phyloP scores from a whole-genome alignment of 352 stramenopile species.

The Nothophytophthora sp. region DNA sequence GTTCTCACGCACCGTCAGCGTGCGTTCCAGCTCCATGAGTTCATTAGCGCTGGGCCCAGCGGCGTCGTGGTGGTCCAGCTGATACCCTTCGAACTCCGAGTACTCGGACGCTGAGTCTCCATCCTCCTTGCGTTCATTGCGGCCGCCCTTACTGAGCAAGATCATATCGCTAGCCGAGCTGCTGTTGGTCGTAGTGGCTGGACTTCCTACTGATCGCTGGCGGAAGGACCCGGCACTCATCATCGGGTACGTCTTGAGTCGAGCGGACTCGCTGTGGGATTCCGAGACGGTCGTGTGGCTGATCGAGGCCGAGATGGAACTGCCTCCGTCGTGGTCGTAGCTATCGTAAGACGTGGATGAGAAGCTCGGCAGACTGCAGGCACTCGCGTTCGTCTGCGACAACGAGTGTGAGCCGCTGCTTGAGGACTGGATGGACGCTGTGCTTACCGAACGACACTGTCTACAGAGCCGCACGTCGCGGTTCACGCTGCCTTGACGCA shows the following conservation, averaged over 20 bases:
- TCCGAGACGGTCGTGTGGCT: constrained; percentile 52
- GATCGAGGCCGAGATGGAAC: constrained; percentile 22
- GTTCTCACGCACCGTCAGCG: constrained; percentile 70
- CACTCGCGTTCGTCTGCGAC: constrained; percentile 17
- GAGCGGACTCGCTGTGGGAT: constrained; percentile 45
- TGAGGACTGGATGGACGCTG: constrained; percentile 64
- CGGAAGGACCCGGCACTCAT: constrained; percentile 32
- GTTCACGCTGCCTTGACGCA: constrained; percentile 62
- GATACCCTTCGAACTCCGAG: constrained; percentile 50
- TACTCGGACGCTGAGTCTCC: constrained; percentile 29
- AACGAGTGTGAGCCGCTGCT: constrained; percentile 27
- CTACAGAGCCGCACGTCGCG: constrained; percentile 81
- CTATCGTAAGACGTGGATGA: constrained; percentile 53
- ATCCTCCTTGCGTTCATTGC: constrained; percentile 20
- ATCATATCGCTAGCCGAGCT: constrained; percentile 54
- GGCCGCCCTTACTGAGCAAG: constrained; percentile 29
- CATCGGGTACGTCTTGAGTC: constrained; percentile 52
- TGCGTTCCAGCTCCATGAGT: constrained; percentile 56
- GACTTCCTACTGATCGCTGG: constrained; percentile 15
- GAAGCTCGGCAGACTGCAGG: constrained; percentile 45
- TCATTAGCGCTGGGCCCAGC: constrained; percentile 48
- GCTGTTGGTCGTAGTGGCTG: constrained; percentile 7
- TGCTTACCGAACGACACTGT: constrained; percentile 59
- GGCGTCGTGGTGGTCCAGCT: constrained; percentile 32
- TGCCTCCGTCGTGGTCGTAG: constrained; percentile 46